Evolutionary conservation across 768 basidiomycete species (phyloP).

Genomic region (Botryobasidium botryosum): DNA sequence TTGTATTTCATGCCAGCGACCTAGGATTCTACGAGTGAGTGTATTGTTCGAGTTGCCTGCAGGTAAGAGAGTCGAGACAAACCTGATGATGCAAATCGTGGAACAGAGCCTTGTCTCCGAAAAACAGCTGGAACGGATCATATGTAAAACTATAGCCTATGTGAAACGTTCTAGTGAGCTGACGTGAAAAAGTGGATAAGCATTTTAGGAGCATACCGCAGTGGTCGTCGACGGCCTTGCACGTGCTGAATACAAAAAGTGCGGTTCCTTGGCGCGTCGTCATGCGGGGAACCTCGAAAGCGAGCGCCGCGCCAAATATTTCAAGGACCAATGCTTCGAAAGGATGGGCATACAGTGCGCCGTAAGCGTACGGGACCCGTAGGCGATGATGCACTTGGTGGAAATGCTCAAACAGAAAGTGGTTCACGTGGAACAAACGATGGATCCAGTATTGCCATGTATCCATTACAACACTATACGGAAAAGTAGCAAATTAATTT

Average conservation of each 20-base stretch:
- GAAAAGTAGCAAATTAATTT: too few species aligned
- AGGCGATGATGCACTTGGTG: constrained; percentile 93
- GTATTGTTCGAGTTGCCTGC: too few species aligned
- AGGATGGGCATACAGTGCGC: constrained; percentile 94
- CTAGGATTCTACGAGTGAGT: too few species aligned
- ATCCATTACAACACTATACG: too few species aligned
- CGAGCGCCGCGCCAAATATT: constrained; percentile 57
- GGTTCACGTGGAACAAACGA: constrained; percentile 77
- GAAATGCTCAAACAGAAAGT: constrained; percentile 76
- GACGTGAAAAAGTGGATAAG: too few species aligned
- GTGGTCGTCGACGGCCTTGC: constrained; percentile 93
- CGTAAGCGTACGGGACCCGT: constrained; percentile 93
- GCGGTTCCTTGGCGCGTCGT: constrained; percentile 67
- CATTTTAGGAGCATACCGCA: constrained; percentile 75
- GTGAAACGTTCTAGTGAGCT: too few species aligned
- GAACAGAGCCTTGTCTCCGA: constrained; percentile 84
- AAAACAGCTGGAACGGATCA: constrained; percentile 78
- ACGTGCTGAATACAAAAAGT: constrained; percentile 64
- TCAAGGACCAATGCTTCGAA: constrained; percentile 88
- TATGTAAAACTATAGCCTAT: too few species aligned
- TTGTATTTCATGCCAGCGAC: constrained; percentile 93
- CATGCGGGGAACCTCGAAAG: constrained; percentile 51
- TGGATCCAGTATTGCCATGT: constrained; percentile 98
- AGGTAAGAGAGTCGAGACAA: too few species aligned
- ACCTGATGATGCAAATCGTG: constrained; percentile 85